Evolutionary conservation across 108 stramenopile genomes (phyloP).

Genomic region (Nitzschia sp.): DNA sequence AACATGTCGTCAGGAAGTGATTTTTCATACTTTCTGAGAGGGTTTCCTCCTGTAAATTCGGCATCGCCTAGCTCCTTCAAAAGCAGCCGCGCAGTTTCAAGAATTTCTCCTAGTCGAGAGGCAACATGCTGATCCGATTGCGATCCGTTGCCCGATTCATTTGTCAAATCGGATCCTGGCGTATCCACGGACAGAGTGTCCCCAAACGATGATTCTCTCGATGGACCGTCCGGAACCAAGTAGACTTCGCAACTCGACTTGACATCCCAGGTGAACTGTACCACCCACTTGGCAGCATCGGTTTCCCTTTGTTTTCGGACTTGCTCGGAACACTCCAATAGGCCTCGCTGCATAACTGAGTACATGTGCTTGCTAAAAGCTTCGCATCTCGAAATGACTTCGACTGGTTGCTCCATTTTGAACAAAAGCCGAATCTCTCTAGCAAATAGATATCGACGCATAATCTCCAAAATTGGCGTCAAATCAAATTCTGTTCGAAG

Average conservation of each 20-base stretch:
- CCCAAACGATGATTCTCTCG: slow-evolving; percentile 1
- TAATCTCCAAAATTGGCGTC: slow-evolving; percentile 46
- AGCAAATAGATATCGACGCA: slow-evolving; percentile 69
- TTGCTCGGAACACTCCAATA: slow-evolving; percentile 18
- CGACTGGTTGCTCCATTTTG: slow-evolving; percentile 61
- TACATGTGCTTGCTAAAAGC: slow-evolving; percentile 57
- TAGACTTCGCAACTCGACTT: slow-evolving; percentile 33
- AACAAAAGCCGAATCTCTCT: slow-evolving; percentile 68
- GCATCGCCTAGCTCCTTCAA: slow-evolving; percentile 65
- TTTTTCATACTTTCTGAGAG: slow-evolving; percentile 43
- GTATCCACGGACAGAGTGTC: slow-evolving; percentile 1
- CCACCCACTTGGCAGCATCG: slow-evolving; percentile 67
- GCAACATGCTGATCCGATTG: slow-evolving; percentile 49
- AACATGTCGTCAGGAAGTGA: slow-evolving; percentile 53
- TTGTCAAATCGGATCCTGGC: not conserved
- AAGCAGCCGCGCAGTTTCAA: slow-evolving; percentile 71
- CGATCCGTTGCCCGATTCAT: not conserved
- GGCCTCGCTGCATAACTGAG: slow-evolving; percentile 30
- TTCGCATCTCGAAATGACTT: slow-evolving; percentile 54
- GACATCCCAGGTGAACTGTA: slow-evolving; percentile 80
- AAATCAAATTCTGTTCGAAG: slow-evolving; percentile 54
- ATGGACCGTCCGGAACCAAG: not conserved
- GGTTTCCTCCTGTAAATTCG: slow-evolving; percentile 41
- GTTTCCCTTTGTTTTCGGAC: slow-evolving; percentile 30
- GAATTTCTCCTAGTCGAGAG: slow-evolving; percentile 55